Conservation (phyloP, 768 basidiomycete genomes). For the Cystoderma amianthinum region DNA sequence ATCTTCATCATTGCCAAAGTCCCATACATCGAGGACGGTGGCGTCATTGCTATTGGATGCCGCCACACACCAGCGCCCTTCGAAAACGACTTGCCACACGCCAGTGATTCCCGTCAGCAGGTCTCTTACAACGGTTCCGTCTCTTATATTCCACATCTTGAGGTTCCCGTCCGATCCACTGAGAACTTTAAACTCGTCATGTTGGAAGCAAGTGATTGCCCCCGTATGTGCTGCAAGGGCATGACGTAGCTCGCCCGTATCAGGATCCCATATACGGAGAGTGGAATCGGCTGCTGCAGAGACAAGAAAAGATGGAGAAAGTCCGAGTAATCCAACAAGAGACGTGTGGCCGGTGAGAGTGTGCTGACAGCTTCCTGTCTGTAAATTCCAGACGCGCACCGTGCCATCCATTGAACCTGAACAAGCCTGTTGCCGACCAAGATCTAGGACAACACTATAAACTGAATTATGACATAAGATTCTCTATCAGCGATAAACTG, state of each 20-base stretch:
- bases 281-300: slow-evolving; percentile 97
- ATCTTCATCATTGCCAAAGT: slow-evolving; percentile 71
- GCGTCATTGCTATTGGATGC: slow-evolving; percentile 78
- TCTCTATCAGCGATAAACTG: neutral
- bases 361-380: slow-evolving; percentile 73
- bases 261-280: slow-evolving; percentile 90
- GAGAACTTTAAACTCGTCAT: slow-evolving; percentile 95
- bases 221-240: slow-evolving; percentile 88
- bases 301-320: slow-evolving; percentile 86
- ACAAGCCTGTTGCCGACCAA: slow-evolving; percentile 80
- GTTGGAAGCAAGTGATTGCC: slow-evolving; percentile 99
- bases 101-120: slow-evolving; percentile 87
- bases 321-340: slow-evolving; percentile 86
- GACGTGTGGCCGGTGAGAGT: slow-evolving; percentile 89
- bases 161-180: slow-evolving; percentile 93
- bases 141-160: slow-evolving; percentile 96
- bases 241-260: slow-evolving; percentile 71
- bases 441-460: slow-evolving; percentile 92
- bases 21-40: slow-evolving; percentile 86
- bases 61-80: slow-evolving; percentile 90
- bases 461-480: slow-evolving; percentile 36
- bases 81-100: slow-evolving; percentile 97
- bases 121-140: slow-evolving; percentile 82
- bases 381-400: slow-evolving; percentile 90
- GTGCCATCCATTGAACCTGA: slow-evolving; percentile 99